phyloP scores from a whole-genome alignment of 2,329 filamentous ascomycete genomes.

The Rhynchosporium agropyri region DNA sequence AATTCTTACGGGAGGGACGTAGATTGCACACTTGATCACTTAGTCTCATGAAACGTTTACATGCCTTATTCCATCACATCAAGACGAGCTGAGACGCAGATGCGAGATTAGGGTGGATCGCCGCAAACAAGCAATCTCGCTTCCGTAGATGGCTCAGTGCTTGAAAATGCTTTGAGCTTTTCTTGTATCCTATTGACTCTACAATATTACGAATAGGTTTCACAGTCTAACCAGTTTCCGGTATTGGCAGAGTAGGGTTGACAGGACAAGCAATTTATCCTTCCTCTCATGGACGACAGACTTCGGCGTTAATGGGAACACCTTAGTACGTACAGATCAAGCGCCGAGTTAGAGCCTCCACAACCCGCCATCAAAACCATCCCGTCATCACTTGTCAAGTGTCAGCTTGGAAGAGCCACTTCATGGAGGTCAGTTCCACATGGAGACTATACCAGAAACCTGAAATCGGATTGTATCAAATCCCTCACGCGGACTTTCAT shows the following conservation, averaged over 20 bases:
- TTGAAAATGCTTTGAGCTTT: slow-evolving; percentile 7
- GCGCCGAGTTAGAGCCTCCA: background rate
- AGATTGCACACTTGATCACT: background rate
- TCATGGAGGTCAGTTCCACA: background rate
- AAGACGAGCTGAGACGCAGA: background rate
- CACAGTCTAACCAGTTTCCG: too few relatives aligned
- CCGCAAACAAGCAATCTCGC: slow-evolving; percentile 15
- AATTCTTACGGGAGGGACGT: background rate
- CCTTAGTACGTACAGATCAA: background rate
- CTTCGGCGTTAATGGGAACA: background rate
- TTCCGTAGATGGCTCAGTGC: background rate
- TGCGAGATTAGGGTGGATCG: background rate
- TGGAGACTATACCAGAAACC: background rate
- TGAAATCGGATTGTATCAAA: slow-evolving; percentile 13
- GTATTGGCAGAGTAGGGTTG: too few relatives aligned
- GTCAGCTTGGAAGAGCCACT: background rate
- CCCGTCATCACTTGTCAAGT: background rate
- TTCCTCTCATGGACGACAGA: background rate
- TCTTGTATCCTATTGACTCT: too few relatives aligned
- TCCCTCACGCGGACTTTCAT: slow-evolving; percentile 17
- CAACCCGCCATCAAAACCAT: slow-evolving; percentile 4
- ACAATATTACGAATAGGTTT: too few relatives aligned
- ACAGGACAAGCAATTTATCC: too few relatives aligned
- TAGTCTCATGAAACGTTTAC: background rate
- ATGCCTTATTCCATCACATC: background rate